Evolutionary conservation across 2,329 filamentous ascomycete genomes (phyloP), one percentile per base, ranked within the genome.

Genomic region (Bretziella fagacearum): DNA sequence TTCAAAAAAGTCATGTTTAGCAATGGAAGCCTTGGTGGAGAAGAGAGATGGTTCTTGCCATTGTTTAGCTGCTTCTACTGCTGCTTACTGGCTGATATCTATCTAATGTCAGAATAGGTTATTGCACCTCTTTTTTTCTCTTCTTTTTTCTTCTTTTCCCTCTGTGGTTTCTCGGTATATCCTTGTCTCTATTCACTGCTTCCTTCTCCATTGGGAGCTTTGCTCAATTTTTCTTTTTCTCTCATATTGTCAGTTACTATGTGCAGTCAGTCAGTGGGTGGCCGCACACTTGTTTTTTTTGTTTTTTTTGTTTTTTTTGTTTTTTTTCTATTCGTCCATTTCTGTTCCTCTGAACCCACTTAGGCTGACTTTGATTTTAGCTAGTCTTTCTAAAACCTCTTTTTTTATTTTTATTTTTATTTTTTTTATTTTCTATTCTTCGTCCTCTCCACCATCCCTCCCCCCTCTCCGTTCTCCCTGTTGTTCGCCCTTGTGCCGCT

Each of bases 401-500:
- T 29, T 17, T 32, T 44, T 44, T 20, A 15, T 57, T 62, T 64
- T 66, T 66, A 67, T 71, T 67, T 44, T 44, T 20, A 20, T 17
- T 7, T 71, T 68, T 65, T 73, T 72, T 65, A 63, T 65, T 68
- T 65, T 64, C 64, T 63, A 64, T 60, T 64, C 61, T 61, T 61
- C 60, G 60, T 63, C 65, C 63, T 65, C 70, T 22, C 27, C 35
- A 37, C n/a, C 37, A 43, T 37, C 40, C 25, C 35, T 40, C 33
- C 33, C 32, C 27, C 41, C 41, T 45, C 30, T 36, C 18, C 29
- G 20, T 29, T 15, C 32, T 41, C 37, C 37, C 37, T 13, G 25
- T 13, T 13, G 20, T 26, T 36, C 29, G n/a, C 20, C 22, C 11
- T 40, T 27, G 45, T 22, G 23, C 15, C 8, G 18, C 18, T 44